Conservation (phyloP, 2,329 filamentous ascomycete genomes). For the Pseudocercospora eumusae region DNA sequence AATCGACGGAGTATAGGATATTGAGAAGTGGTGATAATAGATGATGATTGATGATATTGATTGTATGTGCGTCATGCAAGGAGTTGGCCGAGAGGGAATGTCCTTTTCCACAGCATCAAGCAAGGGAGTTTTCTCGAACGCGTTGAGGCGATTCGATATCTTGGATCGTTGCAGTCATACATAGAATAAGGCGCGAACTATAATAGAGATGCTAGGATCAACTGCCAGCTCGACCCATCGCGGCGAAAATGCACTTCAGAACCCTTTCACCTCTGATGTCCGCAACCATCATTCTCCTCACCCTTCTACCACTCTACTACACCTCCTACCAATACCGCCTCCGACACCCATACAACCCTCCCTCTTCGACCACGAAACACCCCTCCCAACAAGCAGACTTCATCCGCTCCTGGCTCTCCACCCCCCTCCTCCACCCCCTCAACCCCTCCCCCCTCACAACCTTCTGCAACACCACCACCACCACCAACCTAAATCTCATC, state of each 20-base stretch:
- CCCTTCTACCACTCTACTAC: constrained; percentile 30
- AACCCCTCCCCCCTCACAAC: constrained; percentile 29
- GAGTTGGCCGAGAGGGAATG: not conserved
- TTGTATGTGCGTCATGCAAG: constrained; percentile 6
- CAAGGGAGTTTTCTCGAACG: not conserved
- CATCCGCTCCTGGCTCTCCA: constrained; percentile 33
- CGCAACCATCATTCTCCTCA: constrained; percentile 6
- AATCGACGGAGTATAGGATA: constrained; percentile 17
- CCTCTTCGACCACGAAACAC: not conserved
- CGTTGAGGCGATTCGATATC: not conserved
- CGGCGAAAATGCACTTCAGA: not conserved
- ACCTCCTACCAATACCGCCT: constrained; percentile 30
- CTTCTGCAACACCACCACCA: constrained; percentile 42
- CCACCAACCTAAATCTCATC: constrained; percentile 47
- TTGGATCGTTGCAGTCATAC: not conserved
- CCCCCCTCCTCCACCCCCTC: constrained; percentile 30
- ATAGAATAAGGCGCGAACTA: not conserved
- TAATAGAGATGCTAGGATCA: not conserved
- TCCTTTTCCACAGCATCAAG: not conserved
- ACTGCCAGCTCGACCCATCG: not conserved
- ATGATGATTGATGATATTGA: constrained; percentile 5
- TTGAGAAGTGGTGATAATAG: constrained; percentile 1
- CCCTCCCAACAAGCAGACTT: constrained; percentile 23
- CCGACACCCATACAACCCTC: constrained; percentile 20
- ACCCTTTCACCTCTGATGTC: not conserved